Conservation (phyloP, 805 yeast species). For the Wickerhamomyces bovis region DNA sequence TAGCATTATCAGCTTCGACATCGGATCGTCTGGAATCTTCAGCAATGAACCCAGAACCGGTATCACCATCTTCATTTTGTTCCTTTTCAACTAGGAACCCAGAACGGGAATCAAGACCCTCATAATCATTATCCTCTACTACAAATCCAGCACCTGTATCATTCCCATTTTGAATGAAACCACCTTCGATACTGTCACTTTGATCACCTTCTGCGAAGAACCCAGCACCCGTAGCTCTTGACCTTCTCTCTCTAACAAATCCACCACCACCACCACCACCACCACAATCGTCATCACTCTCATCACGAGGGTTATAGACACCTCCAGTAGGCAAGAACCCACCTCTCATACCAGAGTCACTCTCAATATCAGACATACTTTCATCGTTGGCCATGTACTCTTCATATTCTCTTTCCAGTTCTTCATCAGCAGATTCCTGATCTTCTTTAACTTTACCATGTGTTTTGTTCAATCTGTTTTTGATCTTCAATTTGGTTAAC, state of each 20-base stretch:
- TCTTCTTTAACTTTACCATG: constrained; percentile 34
- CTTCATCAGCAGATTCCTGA: constrained; percentile 2
- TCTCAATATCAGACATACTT: constrained; percentile 12
- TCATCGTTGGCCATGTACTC: constrained; percentile 17
- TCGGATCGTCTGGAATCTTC: constrained; percentile 1
- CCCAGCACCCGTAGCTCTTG: constrained; percentile 1
- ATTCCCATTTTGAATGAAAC: neutral
- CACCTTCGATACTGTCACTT: neutral
- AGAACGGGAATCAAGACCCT: constrained; percentile 15
- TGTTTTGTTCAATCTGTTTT: constrained; percentile 34
- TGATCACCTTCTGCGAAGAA: neutral
- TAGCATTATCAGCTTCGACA: constrained; percentile 1
- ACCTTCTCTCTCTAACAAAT: neutral
- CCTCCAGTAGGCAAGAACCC: constrained; percentile 8
- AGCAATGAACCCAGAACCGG: neutral
- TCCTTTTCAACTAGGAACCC: constrained; percentile 23
- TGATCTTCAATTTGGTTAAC: constrained; percentile 37
- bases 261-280: constrained; percentile 2
- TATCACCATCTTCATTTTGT: constrained; percentile 7
- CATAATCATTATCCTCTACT: constrained; percentile 1
- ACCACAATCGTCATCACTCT: neutral
- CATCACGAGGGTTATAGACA: constrained; percentile 10
- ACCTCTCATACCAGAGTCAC: constrained; percentile 4
- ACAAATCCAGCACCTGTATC: neutral
- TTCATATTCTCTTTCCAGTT: constrained; percentile 16